These are phyloP conservation scores for Lonicera japonica DNA, from an alignment of 129 eudicot genomes.

Conservation along the genomic window DNA sequence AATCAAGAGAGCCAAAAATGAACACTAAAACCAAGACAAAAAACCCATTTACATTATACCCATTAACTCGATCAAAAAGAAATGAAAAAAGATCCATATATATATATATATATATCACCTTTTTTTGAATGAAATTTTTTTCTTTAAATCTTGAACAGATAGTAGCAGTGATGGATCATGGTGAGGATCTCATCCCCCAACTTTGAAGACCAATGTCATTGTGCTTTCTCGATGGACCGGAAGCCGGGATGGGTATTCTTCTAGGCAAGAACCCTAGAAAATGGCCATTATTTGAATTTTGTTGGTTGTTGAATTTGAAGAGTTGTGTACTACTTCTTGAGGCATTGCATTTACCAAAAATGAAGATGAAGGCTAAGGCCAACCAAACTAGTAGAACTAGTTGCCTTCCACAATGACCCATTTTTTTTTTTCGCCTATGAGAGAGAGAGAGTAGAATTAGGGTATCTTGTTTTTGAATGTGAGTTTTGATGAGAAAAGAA, in stretches of 20 bases:
- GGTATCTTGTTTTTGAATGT: neutral
- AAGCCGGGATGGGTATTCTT: conserved; percentile 49
- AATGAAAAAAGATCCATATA: neutral
- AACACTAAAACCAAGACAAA: too few relatives aligned
- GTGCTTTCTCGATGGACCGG: conserved; percentile 80
- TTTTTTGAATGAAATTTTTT: too few relatives aligned
- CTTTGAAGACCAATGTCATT: conserved; percentile 54
- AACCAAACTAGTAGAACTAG: neutral
- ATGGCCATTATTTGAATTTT: conserved; percentile 22
- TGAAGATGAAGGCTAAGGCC: conserved; percentile 8
- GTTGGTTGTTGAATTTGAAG: conserved; percentile 32
- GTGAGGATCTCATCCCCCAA: conserved; percentile 50
- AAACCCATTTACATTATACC: neutral
- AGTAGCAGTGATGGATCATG: conserved; percentile 4
- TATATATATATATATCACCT: too few relatives aligned
- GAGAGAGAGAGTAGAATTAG: neutral
- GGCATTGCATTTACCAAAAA: conserved; percentile 19
- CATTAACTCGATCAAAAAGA: neutral
- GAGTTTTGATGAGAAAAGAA: neutral
- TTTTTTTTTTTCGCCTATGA: neutral
- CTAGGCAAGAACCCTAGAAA: conserved; percentile 59
- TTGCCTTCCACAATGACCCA: conserved; percentile 6
- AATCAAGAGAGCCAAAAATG: neutral
- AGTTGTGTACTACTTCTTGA: conserved; percentile 39
- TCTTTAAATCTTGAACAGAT: too few relatives aligned